These are phyloP conservation scores for Entonaema liquescens DNA, from an alignment of 495 filamentous ascomycete species.

Conservation along the genomic window DNA sequence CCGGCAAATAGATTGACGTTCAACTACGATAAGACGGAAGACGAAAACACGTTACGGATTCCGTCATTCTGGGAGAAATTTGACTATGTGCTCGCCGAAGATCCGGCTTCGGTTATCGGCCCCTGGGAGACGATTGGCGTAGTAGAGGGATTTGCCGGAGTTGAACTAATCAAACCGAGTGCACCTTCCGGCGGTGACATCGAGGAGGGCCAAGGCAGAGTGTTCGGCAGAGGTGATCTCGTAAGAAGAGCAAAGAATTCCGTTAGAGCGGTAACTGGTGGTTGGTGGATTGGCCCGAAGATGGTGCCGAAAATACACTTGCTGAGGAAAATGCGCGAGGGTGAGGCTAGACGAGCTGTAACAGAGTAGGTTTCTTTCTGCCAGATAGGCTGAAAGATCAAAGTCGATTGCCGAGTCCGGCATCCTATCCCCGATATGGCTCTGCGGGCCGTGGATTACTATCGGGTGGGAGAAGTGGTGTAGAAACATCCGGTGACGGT, in stretches of 20 bases:
- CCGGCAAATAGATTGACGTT: conserved; percentile 42
- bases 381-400: conserved; percentile 32
- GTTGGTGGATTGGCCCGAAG: conserved; percentile 70
- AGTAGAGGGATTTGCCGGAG: conserved; percentile 74
- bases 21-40: conserved; percentile 70
- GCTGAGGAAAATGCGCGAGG: conserved; percentile 56
- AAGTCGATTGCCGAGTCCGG: conserved; percentile 26
- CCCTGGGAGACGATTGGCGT: conserved; percentile 76
- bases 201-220: conserved; percentile 42
- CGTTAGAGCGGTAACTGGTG: conserved; percentile 56
- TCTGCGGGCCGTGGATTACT: conserved; percentile 27
- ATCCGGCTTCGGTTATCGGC: conserved; percentile 61
- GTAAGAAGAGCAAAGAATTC: conserved; percentile 45
- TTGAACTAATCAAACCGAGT: conserved; percentile 68
- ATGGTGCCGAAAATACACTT: conserved; percentile 68
- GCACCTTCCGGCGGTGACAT: conserved; percentile 34
- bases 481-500: conserved; percentile 6
- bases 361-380: conserved; percentile 27
- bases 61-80: conserved; percentile 82
- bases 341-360: conserved; percentile 42
- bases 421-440: conserved; percentile 34
- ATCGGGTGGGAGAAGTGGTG: conserved; percentile 7
- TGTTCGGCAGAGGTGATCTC: conserved; percentile 48
- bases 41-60: conserved; percentile 61
- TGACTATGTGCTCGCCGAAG: conserved; percentile 81